These are phyloP conservation scores for Syzygium oleosum DNA, from an alignment of 345 rosid genomes.

Conservation along the genomic window DNA sequence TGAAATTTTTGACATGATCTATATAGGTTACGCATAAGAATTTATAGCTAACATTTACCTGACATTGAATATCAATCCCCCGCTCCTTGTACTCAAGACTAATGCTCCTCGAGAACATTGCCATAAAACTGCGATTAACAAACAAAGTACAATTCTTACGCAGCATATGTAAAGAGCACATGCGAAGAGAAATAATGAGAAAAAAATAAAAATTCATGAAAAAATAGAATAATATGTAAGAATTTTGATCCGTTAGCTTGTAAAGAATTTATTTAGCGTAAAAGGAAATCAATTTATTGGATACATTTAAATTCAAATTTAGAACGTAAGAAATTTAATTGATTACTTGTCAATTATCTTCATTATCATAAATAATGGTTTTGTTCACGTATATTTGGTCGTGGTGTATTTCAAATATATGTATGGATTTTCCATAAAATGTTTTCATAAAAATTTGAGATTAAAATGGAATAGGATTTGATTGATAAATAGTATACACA, in stretches of 20 bases:
- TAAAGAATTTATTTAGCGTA: not conserved
- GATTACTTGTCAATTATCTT: not conserved
- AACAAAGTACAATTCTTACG: not conserved
- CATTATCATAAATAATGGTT: not conserved
- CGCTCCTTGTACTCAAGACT: conserved; percentile 27
- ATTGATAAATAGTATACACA: not conserved
- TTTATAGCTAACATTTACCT: conserved; percentile 10
- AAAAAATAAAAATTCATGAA: not conserved
- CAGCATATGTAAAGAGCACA: not conserved
- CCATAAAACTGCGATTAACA: conserved; percentile 21
- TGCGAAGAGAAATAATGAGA: not conserved
- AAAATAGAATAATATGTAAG: not conserved
- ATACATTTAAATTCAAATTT: not conserved
- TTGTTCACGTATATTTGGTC: not conserved
- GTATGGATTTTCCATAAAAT: not conserved
- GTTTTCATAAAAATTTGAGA: not conserved
- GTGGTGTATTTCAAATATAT: too few relatives aligned
- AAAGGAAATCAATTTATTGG: too few relatives aligned
- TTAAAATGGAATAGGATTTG: not conserved
- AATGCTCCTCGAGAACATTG: conserved; percentile 31
- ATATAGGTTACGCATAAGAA: not conserved
- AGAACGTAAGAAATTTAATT: not conserved
- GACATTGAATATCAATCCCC: conserved; percentile 46
- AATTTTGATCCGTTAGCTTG: not conserved
- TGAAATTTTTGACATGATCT: not conserved